Percentiles rank a stretch among this genome's conserved stretches.
Conservation (phyloP, 371 early-diverging fungal genomes). For the Mucor saturninus region DNA sequence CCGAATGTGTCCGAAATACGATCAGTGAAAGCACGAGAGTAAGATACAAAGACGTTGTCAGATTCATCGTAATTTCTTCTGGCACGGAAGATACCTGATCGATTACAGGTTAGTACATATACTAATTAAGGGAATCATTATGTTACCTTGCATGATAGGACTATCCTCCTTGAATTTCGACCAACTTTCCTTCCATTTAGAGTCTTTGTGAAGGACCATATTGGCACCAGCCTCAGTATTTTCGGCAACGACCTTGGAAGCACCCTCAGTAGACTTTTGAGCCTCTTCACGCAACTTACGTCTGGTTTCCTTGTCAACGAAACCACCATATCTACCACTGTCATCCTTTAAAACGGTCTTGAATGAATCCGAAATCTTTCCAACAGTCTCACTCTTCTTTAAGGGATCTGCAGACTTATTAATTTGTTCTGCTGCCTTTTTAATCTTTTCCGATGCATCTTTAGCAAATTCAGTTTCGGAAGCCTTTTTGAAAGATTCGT, state of each 20-base stretch:
- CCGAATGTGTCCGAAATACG: slow-evolving; percentile 74
- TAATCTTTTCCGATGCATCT: slow-evolving; percentile 80
- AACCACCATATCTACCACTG: slow-evolving; percentile 79
- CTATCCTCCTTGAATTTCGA: slow-evolving; percentile 88
- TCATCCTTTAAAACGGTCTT: slow-evolving; percentile 78
- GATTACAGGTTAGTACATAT: not conserved
- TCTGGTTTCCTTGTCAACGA: slow-evolving; percentile 72
- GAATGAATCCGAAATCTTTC: slow-evolving; percentile 72
- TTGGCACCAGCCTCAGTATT: slow-evolving; percentile 81
- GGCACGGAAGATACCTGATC: slow-evolving; percentile 71
- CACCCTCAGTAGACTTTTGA: slow-evolving; percentile 32
- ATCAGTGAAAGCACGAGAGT: slow-evolving; percentile 82
- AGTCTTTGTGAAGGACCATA: slow-evolving; percentile 90
- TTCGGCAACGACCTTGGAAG: slow-evolving; percentile 40
- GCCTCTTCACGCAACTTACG: slow-evolving; percentile 66
- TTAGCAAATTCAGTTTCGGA: slow-evolving; percentile 85
- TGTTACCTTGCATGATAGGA: slow-evolving; percentile 80
- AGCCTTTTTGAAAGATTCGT: slow-evolving; percentile 82
- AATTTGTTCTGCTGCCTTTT: slow-evolving; percentile 56
- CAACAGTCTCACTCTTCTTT: slow-evolving; percentile 75
- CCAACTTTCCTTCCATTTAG: slow-evolving; percentile 93
- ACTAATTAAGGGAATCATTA: not conserved
- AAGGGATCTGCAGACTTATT: slow-evolving; percentile 77
- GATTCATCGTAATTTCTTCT: slow-evolving; percentile 87
- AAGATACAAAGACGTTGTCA: slow-evolving; percentile 86